Base-by-base conservation (phyloP, 202 grass and related monocot species). In the Setaria viridis region DNA sequence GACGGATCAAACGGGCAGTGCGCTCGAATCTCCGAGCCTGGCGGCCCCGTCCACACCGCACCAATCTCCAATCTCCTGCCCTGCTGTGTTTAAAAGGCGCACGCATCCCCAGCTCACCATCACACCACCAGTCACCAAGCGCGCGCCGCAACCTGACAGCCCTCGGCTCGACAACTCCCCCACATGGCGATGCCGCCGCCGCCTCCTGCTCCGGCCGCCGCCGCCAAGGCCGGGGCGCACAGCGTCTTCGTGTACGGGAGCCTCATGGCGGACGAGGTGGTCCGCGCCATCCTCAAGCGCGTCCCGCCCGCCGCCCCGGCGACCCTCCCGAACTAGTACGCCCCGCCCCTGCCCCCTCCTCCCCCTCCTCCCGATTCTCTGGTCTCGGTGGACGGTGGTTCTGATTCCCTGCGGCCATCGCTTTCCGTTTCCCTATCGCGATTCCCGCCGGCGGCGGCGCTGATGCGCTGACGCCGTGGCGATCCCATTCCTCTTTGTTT, bases 221-320 rank as follows among this genome's bases (percentile, higher is more conserved):
- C 11, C 51, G 39, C 39, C 7, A 57, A 7, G 16, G 64, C 69
- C 7, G 84, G 80, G 16, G 11, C 59, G 62, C 91, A 91, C 91
- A 93, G 10, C 82, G 92, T 99, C 74, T 99, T 99, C 81, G 93
- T 96, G 7, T 99, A 99, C 90, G 97, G 92, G 70, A 99, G 90
- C 82, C 88, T 99, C 21, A 92, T 94, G 90, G 77, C 76, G 17
- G 97, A 94, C 29, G 92, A 96, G 86, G 93, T 99, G 43, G 88
- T 96, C 57, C 80, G 67, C 47, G 77, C 89, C 72, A 80, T 99
- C 66, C 85, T 99, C 91, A 88, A 90, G 67, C 93, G 90, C 91
- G 84, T 96, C 48, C 93, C 97, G 7, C 72, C 90, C 43, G 92
- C 93, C 65, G 89, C 86, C 51, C 88, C 90, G 13, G 96, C 91